Conservation (phyloP, 257 asterid species). For the Anisodus acutangulus region DNA sequence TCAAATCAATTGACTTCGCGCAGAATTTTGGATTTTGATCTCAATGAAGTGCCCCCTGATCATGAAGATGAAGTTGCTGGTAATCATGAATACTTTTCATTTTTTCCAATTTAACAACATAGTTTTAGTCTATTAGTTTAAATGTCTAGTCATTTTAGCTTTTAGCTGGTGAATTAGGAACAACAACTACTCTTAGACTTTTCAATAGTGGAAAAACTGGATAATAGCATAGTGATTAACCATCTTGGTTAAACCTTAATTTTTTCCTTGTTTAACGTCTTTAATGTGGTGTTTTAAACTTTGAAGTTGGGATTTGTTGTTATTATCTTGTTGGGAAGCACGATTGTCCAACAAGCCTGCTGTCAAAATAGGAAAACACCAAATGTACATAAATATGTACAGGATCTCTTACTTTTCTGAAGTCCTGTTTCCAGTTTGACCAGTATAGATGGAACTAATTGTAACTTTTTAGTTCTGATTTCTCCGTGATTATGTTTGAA, state of each 20-base stretch:
- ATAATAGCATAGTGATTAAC: neutral
- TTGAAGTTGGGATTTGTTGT: conserved; percentile 27
- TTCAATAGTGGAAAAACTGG: neutral
- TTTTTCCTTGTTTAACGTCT: conserved; percentile 16
- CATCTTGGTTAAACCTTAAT: conserved; percentile 28
- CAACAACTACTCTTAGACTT: neutral
- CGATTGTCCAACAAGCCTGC: conserved; percentile 35
- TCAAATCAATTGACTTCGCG: neutral
- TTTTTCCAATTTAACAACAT: conserved; percentile 29
- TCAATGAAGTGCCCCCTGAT: conserved; percentile 54
- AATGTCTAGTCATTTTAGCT: conserved; percentile 20
- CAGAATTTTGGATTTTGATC: conserved; percentile 50
- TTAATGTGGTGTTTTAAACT: conserved; percentile 30
- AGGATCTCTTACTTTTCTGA: neutral
- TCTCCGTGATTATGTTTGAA: neutral
- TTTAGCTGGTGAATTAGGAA: neutral
- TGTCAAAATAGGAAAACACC: conserved; percentile 30
- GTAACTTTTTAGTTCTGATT: neutral
- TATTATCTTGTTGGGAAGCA: conserved; percentile 36
- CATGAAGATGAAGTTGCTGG: conserved; percentile 35
- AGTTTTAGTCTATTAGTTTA: conserved; percentile 23
- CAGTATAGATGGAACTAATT: neutral
- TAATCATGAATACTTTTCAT: conserved; percentile 24
- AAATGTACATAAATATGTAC: neutral
- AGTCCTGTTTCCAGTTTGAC: neutral